Conservation (phyloP, 1,284 basidiomycete species). For the Ustilago bromivora region DNA sequence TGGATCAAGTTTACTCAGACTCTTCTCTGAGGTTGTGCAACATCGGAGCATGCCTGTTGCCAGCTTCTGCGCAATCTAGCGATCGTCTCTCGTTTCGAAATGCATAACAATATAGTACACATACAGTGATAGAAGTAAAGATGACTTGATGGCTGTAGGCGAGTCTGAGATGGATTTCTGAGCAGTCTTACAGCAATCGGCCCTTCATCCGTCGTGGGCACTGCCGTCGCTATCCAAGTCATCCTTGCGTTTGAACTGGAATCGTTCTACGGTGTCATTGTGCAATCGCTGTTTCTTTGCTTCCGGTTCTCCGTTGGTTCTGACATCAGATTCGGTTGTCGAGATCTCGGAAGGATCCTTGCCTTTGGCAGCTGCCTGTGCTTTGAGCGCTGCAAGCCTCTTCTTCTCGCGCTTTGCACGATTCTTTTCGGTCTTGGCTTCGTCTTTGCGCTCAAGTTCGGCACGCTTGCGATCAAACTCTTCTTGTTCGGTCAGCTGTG, state of each 20-base stretch:
- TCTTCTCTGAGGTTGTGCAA: conserved; percentile 13
- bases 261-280: conserved; percentile 25
- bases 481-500: conserved; percentile 49
- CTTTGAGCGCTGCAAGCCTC: conserved; percentile 50
- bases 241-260: conserved; percentile 35
- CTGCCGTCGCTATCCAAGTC: conserved; percentile 16
- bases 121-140: not conserved
- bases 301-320: conserved; percentile 19
- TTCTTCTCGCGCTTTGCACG: conserved; percentile 65
- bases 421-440: conserved; percentile 66
- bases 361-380: conserved; percentile 36
- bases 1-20: conserved; percentile 55
- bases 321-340: not conserved
- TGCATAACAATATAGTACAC: conserved; percentile 4
- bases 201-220: not conserved
- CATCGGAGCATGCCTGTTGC: not conserved
- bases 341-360: conserved; percentile 14
- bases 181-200: not conserved
- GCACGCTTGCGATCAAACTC: conserved; percentile 52
- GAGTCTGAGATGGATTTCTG: not conserved
- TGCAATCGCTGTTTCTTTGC: conserved; percentile 39
- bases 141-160: not conserved
- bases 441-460: conserved; percentile 64
- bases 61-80: not conserved
- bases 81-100: not conserved